Conservation (phyloP, 805 yeast genomes). For the Hermanozyma aechmeae region DNA sequence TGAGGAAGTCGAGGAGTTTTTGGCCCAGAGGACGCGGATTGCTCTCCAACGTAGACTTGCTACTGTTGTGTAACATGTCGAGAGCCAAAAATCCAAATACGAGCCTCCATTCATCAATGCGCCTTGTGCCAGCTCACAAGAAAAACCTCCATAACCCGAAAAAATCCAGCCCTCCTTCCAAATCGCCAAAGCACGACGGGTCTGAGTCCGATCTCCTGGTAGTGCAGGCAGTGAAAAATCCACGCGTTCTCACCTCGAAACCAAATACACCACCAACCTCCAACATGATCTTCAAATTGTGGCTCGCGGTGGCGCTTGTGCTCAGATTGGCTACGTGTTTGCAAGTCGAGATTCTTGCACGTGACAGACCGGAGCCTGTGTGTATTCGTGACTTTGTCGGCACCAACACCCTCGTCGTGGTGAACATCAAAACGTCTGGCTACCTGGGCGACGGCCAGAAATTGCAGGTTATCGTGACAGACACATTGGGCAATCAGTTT, state of each 20-base stretch:
- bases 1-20: too few species aligned
- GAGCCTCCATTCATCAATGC: too few species aligned
- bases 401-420: constrained; percentile 81
- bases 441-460: constrained; percentile 79
- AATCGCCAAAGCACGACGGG: too few species aligned
- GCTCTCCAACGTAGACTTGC: too few species aligned
- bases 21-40: too few species aligned
- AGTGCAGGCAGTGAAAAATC: too few species aligned
- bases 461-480: constrained; percentile 58
- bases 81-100: too few species aligned
- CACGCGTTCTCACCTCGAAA: not conserved
- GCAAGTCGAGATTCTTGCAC: constrained; percentile 46
- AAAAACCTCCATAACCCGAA: too few species aligned
- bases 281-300: constrained; percentile 6
- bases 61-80: too few species aligned
- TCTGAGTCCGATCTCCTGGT: too few species aligned
- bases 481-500: constrained; percentile 77
- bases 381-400: constrained; percentile 90
- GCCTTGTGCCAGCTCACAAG: too few species aligned
- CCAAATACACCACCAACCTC: not conserved
- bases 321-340: constrained; percentile 26
- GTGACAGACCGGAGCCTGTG: constrained; percentile 42
- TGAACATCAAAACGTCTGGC: constrained; percentile 70
- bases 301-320: constrained; percentile 11
- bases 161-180: too few species aligned